Conservation (phyloP, 2,329 filamentous ascomycete genomes). For the Apiospora arundinis region DNA sequence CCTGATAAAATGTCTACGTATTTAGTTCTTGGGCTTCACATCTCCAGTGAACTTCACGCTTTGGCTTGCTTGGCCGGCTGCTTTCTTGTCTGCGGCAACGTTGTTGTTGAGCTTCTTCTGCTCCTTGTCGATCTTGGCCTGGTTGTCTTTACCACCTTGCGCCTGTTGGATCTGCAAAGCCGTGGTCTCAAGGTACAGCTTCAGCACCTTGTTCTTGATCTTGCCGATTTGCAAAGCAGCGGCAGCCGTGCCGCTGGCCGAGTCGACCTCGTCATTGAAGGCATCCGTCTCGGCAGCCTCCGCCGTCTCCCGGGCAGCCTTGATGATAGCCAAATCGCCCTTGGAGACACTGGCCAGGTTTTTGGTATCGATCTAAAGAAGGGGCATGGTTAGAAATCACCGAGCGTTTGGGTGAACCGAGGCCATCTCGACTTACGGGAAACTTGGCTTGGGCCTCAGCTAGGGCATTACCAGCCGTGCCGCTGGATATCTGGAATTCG, state of each 20-base stretch:
- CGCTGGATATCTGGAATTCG: constrained; percentile 56
- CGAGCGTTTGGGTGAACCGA: neutral
- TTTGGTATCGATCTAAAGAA: constrained; percentile 46
- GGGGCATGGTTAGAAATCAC: neutral
- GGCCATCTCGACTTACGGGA: constrained; percentile 45
- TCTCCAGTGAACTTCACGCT: constrained; percentile 42
- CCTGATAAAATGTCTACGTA: neutral
- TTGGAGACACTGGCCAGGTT: constrained; percentile 54
- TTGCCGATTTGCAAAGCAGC: constrained; percentile 60
- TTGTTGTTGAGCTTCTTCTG: constrained; percentile 60
- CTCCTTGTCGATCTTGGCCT: constrained; percentile 52
- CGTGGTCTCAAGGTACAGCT: constrained; percentile 59
- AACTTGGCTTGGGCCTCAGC: constrained; percentile 61
- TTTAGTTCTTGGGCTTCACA: constrained; percentile 23
- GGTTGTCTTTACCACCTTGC: constrained; percentile 48
- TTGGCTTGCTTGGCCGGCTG: constrained; percentile 44
- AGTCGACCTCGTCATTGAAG: constrained; percentile 60
- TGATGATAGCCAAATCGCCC: constrained; percentile 57
- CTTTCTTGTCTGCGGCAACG: constrained; percentile 46
- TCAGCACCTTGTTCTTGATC: constrained; percentile 67
- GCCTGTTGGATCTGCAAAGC: constrained; percentile 58
- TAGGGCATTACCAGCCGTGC: constrained; percentile 58
- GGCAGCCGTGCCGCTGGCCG: constrained; percentile 48
- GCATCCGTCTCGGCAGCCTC: constrained; percentile 59
- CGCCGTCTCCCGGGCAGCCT: constrained; percentile 54